Percentiles rank a stretch among this genome's conserved stretches.
Conservation (phyloP, 2,329 filamentous ascomycete species). For the Verticillium longisporum region DNA sequence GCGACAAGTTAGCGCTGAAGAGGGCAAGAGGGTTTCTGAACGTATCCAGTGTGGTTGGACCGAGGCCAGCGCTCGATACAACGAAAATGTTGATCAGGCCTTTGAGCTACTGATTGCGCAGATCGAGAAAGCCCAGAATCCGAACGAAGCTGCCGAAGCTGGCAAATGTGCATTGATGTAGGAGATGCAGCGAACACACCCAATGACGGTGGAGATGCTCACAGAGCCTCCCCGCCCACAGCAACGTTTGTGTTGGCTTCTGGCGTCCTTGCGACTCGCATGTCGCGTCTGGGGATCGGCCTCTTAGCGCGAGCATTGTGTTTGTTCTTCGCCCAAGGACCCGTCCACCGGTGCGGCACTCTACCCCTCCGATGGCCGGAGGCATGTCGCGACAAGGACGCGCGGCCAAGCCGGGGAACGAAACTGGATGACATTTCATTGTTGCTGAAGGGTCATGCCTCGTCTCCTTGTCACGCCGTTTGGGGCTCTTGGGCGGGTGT, state of each 20-base stretch:
- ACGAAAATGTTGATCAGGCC: conserved; percentile 86
- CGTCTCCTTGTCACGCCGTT: too few relatives aligned
- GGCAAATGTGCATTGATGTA: conserved; percentile 86
- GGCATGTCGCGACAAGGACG: too few relatives aligned
- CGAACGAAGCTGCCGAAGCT: conserved; percentile 71
- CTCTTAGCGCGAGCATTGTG: too few relatives aligned
- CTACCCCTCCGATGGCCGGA: too few relatives aligned
- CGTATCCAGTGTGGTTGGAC: conserved; percentile 91
- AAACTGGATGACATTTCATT: too few relatives aligned
- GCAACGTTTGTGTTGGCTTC: background rate
- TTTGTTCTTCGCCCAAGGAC: too few relatives aligned
- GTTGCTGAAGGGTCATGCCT: too few relatives aligned
- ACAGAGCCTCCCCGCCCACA: background rate
- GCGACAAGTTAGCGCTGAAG: conserved; percentile 79
- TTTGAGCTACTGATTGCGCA: conserved; percentile 93
- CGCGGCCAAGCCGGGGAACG: too few relatives aligned
- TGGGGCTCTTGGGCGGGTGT: too few relatives aligned
- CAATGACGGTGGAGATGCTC: background rate
- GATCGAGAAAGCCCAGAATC: conserved; percentile 91
- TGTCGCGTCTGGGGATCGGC: background rate
- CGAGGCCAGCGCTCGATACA: conserved; percentile 88
- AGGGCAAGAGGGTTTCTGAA: conserved; percentile 77
- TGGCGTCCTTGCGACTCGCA: background rate
- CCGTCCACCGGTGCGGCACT: too few relatives aligned
- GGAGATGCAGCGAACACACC: conserved; percentile 14